These are phyloP conservation scores for Globisporangium paddicum DNA, from an alignment of 352 stramenopile species.

Conservation along the genomic window DNA sequence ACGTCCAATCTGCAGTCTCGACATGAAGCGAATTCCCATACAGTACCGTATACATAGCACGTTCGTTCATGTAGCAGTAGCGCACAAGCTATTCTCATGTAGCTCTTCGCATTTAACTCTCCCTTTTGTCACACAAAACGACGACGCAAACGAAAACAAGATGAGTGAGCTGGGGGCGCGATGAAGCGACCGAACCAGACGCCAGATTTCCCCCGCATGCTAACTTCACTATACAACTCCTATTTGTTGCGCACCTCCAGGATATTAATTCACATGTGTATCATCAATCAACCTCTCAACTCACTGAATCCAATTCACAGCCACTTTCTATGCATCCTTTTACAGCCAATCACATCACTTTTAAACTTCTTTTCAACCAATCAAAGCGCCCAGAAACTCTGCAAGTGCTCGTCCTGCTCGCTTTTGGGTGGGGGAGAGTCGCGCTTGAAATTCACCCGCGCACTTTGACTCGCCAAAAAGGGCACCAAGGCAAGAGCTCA, in stretches of 20 bases:
- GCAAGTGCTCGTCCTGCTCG: background rate
- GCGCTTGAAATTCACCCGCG: slow-evolving; percentile 8
- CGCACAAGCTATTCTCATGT: background rate
- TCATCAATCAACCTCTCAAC: background rate
- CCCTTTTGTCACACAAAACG: slow-evolving; percentile 10
- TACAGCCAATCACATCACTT: slow-evolving; percentile 20
- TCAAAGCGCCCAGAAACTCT: background rate
- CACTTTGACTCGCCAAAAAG: slow-evolving; percentile 14
- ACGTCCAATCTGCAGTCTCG: background rate
- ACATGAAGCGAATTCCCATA: background rate
- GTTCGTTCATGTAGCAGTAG: background rate
- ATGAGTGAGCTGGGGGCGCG: background rate
- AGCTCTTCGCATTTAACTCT: background rate
- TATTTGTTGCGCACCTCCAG: background rate
- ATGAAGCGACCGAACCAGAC: background rate
- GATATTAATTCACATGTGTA: background rate
- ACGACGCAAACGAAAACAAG: slow-evolving; percentile 6
- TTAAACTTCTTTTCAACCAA: slow-evolving; percentile 21
- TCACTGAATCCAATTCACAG: background rate
- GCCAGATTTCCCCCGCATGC: background rate
- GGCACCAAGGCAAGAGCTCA: background rate
- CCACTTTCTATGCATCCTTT: too few relatives aligned
- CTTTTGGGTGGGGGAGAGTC: slow-evolving; percentile 4
- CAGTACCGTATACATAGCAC: background rate
- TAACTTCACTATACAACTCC: background rate